Percentiles rank a stretch among this genome's conserved stretches.
Evolutionary conservation across 352 stramenopile genomes (phyloP).

Genomic region (Pelagophyceae sp.): DNA sequence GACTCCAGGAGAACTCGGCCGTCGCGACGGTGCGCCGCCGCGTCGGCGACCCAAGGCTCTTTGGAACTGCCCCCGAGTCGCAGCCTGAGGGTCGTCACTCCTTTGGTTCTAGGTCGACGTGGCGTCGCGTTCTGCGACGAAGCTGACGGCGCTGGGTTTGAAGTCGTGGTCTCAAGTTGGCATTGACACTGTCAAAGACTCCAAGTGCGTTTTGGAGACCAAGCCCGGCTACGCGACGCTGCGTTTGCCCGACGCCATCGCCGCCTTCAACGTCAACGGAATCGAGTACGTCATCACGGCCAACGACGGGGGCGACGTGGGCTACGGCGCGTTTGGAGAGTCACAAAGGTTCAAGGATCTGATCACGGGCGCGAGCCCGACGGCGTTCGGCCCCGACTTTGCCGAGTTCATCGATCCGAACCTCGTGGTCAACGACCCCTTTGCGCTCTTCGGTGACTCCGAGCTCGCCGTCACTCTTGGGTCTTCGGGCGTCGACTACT

Average conservation of each 20-base stretch:
- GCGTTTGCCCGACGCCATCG: slow-evolving; percentile 35
- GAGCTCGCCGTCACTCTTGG: slow-evolving; percentile 36
- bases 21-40: slow-evolving; percentile 33
- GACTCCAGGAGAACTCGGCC: slow-evolving; percentile 42
- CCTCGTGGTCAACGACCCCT: slow-evolving; percentile 23
- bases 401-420: slow-evolving; percentile 36
- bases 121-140: slow-evolving; percentile 14
- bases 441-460: slow-evolving; percentile 30
- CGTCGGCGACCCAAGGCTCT: too few species aligned
- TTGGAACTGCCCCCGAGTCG: too few species aligned
- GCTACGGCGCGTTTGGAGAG: slow-evolving; percentile 39
- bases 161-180: slow-evolving; percentile 33
- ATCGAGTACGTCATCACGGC: slow-evolving; percentile 39
- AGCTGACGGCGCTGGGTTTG: slow-evolving; percentile 26
- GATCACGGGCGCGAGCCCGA: slow-evolving; percentile 31
- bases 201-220: slow-evolving; percentile 29
- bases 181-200: slow-evolving; percentile 40
- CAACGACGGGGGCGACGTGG: slow-evolving; percentile 38
- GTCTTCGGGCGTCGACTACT: slow-evolving; percentile 36
- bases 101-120: too few species aligned
- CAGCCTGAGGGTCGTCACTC: too few species aligned
- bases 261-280: slow-evolving; percentile 29
- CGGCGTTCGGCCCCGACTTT: slow-evolving; percentile 22
- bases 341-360: slow-evolving; percentile 34
- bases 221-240: slow-evolving; percentile 27